These are phyloP conservation scores for Hymenoscyphus salicellus DNA, from an alignment of 2,329 filamentous ascomycete genomes.

Conservation along the genomic window DNA sequence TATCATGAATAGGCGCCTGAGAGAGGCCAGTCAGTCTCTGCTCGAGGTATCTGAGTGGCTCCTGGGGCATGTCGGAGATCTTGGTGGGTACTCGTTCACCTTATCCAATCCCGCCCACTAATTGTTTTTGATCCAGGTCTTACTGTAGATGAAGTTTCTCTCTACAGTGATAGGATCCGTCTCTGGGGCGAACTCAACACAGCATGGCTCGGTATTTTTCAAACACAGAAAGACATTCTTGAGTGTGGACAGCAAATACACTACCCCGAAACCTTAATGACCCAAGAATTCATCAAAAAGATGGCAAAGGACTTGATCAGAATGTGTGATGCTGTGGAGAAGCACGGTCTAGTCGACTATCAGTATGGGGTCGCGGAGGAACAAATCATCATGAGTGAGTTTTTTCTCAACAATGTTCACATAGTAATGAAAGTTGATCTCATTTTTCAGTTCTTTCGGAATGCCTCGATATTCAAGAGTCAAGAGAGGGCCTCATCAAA, in stretches of 20 bases:
- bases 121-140: constrained; percentile 60
- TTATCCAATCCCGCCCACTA: constrained; percentile 31
- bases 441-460: constrained; percentile 48
- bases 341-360: constrained; percentile 90
- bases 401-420: background rate
- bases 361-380: constrained; percentile 97
- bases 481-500: constrained; percentile 35
- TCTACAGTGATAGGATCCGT: constrained; percentile 73
- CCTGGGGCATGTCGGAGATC: constrained; percentile 59
- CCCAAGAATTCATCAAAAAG: constrained; percentile 65
- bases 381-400: constrained; percentile 76
- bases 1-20: constrained; percentile 57
- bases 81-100: constrained; percentile 53
- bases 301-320: constrained; percentile 80
- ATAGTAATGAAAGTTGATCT: too few relatives aligned
- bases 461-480: constrained; percentile 53
- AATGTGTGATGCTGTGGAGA: constrained; percentile 81
- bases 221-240: constrained; percentile 76
- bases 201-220: constrained; percentile 80
- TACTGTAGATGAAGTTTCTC: constrained; percentile 73
- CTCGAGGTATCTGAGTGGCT: constrained; percentile 65
- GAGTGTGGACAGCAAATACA: constrained; percentile 37
- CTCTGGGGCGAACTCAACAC: constrained; percentile 94
- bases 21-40: constrained; percentile 56
- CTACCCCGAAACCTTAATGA: constrained; percentile 59